Evolutionary conservation across 2,329 filamentous ascomycete species (phyloP).

Genomic region (Fusarium nodosum): DNA sequence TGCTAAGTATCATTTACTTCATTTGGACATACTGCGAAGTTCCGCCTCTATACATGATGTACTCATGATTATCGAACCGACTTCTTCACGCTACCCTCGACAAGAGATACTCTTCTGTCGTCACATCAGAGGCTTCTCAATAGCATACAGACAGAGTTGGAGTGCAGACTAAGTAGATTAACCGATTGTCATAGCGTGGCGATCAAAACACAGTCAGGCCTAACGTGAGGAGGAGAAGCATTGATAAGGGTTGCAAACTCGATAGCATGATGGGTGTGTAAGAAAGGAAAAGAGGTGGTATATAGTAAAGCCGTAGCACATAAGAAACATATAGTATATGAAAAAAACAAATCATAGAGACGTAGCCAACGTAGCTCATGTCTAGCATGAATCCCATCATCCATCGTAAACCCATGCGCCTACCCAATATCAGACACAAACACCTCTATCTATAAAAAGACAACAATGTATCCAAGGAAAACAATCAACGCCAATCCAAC

Average conservation of each 20-base stretch:
- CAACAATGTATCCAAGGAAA: slow-evolving; percentile 36
- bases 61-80: neutral
- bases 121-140: neutral
- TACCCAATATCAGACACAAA: neutral
- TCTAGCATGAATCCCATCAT: slow-evolving; percentile 34
- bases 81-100: neutral
- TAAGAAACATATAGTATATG: slow-evolving; percentile 10
- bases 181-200: neutral
- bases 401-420: slow-evolving; percentile 1
- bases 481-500: slow-evolving; percentile 35
- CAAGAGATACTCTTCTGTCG: neutral
- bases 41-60: neutral
- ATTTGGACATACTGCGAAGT: neutral
- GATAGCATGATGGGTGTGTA: neutral
- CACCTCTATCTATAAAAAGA: slow-evolving; percentile 21
- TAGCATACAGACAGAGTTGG: neutral
- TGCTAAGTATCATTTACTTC: neutral
- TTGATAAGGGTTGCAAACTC: neutral
- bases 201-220: neutral
- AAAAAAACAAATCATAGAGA: slow-evolving; percentile 12
- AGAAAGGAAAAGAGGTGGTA: neutral
- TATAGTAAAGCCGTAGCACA: slow-evolving; percentile 11
- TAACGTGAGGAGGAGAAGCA: too few species aligned
- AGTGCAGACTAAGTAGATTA: neutral
- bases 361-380: slow-evolving; percentile 19